These are phyloP conservation scores for Aspergillus sp. DNA, from an alignment of 2,329 filamentous ascomycete species.

Conservation along the genomic window DNA sequence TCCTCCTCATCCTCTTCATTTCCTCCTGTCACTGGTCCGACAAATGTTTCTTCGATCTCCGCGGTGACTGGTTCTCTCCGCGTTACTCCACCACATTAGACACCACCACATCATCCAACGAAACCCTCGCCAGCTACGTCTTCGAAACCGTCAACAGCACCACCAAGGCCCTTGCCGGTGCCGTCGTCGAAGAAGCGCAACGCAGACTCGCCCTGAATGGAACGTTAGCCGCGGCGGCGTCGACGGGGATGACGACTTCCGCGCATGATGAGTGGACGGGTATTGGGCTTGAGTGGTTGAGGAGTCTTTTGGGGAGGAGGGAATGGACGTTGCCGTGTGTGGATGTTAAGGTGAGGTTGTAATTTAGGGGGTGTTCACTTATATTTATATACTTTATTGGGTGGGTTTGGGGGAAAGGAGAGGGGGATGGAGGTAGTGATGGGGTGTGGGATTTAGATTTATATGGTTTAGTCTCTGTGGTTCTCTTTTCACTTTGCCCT, in stretches of 20 bases:
- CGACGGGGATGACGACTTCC: not conserved
- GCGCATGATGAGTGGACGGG: slow-evolving; percentile 68
- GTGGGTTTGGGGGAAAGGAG: too few relatives aligned
- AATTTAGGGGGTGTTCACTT: slow-evolving; percentile 19
- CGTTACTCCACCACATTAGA: slow-evolving; percentile 46
- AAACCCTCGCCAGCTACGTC: slow-evolving; percentile 39
- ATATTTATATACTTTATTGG: too few relatives aligned
- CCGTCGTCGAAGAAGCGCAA: slow-evolving; percentile 64
- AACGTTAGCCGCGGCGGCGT: slow-evolving; percentile 13
- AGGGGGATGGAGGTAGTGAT: too few relatives aligned
- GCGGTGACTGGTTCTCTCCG: slow-evolving; percentile 91
- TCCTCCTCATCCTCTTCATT: slow-evolving; percentile 91
- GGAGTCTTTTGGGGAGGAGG: slow-evolving; percentile 74
- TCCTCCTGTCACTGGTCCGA: slow-evolving; percentile 89
- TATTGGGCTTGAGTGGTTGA: slow-evolving; percentile 80
- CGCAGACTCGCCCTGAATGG: slow-evolving; percentile 32
- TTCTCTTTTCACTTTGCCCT: too few relatives aligned
- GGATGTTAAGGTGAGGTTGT: slow-evolving; percentile 81
- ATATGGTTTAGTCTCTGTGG: too few relatives aligned
- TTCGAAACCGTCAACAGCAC: slow-evolving; percentile 66
- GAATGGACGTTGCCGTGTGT: slow-evolving; percentile 92
- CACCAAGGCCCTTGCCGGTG: slow-evolving; percentile 65
- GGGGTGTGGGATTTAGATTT: too few relatives aligned
- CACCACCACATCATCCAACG: slow-evolving; percentile 23
- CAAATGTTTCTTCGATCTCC: slow-evolving; percentile 89